A percentile compares a stretch with the other conserved stretches of the same genome.
Evolutionary conservation across 1,139 yeast species (phyloP).

Genomic region (Candida freyschussii): DNA sequence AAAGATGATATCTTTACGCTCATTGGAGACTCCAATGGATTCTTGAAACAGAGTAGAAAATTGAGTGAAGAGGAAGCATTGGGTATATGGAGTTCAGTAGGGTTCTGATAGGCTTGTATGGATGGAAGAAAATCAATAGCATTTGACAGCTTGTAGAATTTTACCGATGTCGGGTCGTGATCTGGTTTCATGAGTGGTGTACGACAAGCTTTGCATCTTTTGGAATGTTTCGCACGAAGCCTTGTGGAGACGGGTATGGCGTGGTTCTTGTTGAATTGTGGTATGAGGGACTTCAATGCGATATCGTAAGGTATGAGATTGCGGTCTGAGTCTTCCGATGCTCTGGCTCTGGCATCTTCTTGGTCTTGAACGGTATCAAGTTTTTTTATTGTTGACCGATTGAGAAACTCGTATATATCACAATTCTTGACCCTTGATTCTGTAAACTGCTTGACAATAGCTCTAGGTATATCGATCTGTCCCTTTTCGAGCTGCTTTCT

Average conservation of each 20-base stretch:
- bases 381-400: slow-evolving; percentile 7
- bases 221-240: slow-evolving; percentile 22
- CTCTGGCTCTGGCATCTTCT: not conserved
- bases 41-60: slow-evolving; percentile 1
- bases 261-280: slow-evolving; percentile 2
- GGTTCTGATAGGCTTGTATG: slow-evolving; percentile 13
- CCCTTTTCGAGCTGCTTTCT: slow-evolving; percentile 13
- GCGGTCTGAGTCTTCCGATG: slow-evolving; percentile 1
- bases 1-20: slow-evolving; percentile 8
- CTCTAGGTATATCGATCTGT: slow-evolving; percentile 14
- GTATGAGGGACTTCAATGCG: slow-evolving; percentile 6
- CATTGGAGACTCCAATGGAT: slow-evolving; percentile 1
- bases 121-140: slow-evolving; percentile 28
- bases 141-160: slow-evolving; percentile 24
- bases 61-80: not conserved
- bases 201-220: slow-evolving; percentile 30
- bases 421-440: slow-evolving; percentile 14
- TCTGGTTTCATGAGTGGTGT: slow-evolving; percentile 26
- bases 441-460: slow-evolving; percentile 12
- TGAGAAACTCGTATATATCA: slow-evolving; percentile 16
- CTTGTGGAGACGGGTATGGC: slow-evolving; percentile 16
- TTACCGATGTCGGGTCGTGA: slow-evolving; percentile 25
- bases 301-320: slow-evolving; percentile 12
- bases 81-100: slow-evolving; percentile 1
- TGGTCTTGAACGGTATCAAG: slow-evolving; percentile 8